Percentiles rank a stretch among this genome's conserved stretches.
These are phyloP conservation scores for Clavulina sp. DNA, from an alignment of 768 basidiomycete species.

Conservation along the genomic window DNA sequence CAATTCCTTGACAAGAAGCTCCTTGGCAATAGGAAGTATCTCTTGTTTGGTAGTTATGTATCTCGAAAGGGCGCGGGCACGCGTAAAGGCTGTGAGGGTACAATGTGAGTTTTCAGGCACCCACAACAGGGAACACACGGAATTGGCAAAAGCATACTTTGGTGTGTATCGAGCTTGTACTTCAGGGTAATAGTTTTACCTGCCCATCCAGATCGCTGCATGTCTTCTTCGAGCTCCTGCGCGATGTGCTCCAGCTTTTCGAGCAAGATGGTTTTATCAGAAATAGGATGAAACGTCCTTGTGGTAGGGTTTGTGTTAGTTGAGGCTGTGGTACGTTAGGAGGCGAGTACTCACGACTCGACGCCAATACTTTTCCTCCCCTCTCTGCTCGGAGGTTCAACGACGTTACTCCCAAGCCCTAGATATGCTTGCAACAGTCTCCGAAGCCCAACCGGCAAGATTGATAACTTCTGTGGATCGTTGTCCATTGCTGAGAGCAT, in stretches of 20 bases:
- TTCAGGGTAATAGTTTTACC: slow-evolving; percentile 84
- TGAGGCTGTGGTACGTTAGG: not conserved
- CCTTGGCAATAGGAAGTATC: slow-evolving; percentile 60
- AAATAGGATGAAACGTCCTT: slow-evolving; percentile 66
- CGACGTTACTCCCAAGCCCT: slow-evolving; percentile 71
- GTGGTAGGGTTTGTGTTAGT: not conserved
- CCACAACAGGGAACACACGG: not conserved
- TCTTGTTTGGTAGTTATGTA: slow-evolving; percentile 70
- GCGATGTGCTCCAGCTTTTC: slow-evolving; percentile 68
- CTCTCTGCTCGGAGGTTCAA: slow-evolving; percentile 56
- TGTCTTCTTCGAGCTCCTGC: slow-evolving; percentile 62
- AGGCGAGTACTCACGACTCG: slow-evolving; percentile 39
- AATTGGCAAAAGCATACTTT: slow-evolving; percentile 31
- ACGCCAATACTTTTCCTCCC: slow-evolving; percentile 86
- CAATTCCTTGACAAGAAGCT: slow-evolving; percentile 62
- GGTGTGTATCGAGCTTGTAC: slow-evolving; percentile 80
- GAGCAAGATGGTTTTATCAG: slow-evolving; percentile 47
- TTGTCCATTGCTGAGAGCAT: slow-evolving; percentile 71
- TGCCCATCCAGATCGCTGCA: slow-evolving; percentile 61
- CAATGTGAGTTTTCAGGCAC: slow-evolving; percentile 1
- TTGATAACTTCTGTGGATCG: too few relatives aligned
- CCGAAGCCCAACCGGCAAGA: slow-evolving; percentile 51
- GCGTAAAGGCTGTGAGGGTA: slow-evolving; percentile 51
- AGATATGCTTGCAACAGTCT: slow-evolving; percentile 67
- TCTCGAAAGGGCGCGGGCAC: slow-evolving; percentile 61